Percentiles rank a stretch among this genome's conserved stretches.
These are phyloP conservation scores for Pythium biforme DNA, from an alignment of 352 stramenopile genomes.

Conservation along the genomic window DNA sequence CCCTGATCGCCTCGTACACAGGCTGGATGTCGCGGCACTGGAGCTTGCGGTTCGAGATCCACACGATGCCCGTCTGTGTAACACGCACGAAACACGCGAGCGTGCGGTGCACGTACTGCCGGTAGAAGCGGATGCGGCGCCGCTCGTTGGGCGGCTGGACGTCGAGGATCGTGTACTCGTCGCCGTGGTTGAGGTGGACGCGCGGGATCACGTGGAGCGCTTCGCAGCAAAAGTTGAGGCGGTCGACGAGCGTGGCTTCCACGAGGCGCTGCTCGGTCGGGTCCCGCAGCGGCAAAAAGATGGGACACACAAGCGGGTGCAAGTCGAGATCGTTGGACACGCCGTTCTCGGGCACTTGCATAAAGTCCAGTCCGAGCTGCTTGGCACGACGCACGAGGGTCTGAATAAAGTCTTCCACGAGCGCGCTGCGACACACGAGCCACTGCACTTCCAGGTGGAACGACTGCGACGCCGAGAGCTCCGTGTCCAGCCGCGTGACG, in stretches of 20 bases:
- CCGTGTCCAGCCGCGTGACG: slow-evolving; percentile 72
- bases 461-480: slow-evolving; percentile 62
- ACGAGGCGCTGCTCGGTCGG: slow-evolving; percentile 48
- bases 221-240: slow-evolving; percentile 74
- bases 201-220: slow-evolving; percentile 59
- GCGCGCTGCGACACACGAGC: slow-evolving; percentile 78
- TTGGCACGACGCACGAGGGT: slow-evolving; percentile 68
- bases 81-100: slow-evolving; percentile 69
- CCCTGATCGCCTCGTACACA: slow-evolving; percentile 62
- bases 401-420: slow-evolving; percentile 81
- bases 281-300: slow-evolving; percentile 63
- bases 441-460: slow-evolving; percentile 87
- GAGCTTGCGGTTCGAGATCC: slow-evolving; percentile 80
- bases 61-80: slow-evolving; percentile 74
- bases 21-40: slow-evolving; percentile 64
- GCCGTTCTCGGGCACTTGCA: slow-evolving; percentile 73
- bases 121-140: slow-evolving; percentile 52
- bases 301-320: slow-evolving; percentile 71
- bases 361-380: slow-evolving; percentile 69
- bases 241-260: slow-evolving; percentile 57
- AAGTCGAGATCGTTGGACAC: slow-evolving; percentile 78
- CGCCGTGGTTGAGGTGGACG: slow-evolving; percentile 50
- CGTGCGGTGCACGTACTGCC: slow-evolving; percentile 65
- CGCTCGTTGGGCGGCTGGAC: slow-evolving; percentile 31
- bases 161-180: slow-evolving; percentile 46